phyloP scores from a whole-genome alignment of 2,329 filamentous ascomycete genomes.

The Ceratocystis albifundus region DNA sequence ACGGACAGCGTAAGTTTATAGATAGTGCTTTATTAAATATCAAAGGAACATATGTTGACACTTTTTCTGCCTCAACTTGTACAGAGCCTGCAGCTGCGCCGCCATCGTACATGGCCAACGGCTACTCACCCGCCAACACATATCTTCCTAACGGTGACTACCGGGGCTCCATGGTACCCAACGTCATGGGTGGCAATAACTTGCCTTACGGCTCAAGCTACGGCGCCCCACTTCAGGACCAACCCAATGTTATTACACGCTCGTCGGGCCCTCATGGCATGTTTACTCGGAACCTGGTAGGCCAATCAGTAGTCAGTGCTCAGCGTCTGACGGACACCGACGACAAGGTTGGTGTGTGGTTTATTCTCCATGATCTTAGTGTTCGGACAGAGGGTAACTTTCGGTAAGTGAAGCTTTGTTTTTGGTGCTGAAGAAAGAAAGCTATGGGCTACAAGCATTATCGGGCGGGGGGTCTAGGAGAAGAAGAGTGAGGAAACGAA shows the following conservation, averaged over 20 bases:
- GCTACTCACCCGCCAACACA: constrained; percentile 27
- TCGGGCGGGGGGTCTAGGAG: too few relatives aligned
- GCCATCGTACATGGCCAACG: constrained; percentile 27
- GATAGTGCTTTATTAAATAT: neutral
- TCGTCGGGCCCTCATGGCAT: constrained; percentile 57
- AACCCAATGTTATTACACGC: constrained; percentile 27
- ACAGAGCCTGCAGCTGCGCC: neutral
- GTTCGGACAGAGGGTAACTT: constrained; percentile 88
- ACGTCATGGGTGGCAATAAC: constrained; percentile 10
- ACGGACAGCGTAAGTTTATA: constrained; percentile 29
- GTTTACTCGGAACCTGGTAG: constrained; percentile 92
- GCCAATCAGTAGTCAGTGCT: constrained; percentile 78
- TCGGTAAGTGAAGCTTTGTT: constrained; percentile 43
- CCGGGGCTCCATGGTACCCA: constrained; percentile 22
- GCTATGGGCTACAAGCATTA: too few relatives aligned
- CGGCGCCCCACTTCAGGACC: constrained; percentile 26
- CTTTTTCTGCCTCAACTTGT: neutral
- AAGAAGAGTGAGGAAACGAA: too few relatives aligned
- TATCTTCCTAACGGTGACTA: constrained; percentile 27
- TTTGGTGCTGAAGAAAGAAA: too few relatives aligned
- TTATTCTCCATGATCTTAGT: constrained; percentile 87
- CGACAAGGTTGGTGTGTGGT: constrained; percentile 85
- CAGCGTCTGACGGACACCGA: constrained; percentile 69
- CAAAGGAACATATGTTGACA: neutral
- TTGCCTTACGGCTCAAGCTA: constrained; percentile 25